Conservation (phyloP, 1,139 yeast species). For the Protomyces macrosporus region DNA sequence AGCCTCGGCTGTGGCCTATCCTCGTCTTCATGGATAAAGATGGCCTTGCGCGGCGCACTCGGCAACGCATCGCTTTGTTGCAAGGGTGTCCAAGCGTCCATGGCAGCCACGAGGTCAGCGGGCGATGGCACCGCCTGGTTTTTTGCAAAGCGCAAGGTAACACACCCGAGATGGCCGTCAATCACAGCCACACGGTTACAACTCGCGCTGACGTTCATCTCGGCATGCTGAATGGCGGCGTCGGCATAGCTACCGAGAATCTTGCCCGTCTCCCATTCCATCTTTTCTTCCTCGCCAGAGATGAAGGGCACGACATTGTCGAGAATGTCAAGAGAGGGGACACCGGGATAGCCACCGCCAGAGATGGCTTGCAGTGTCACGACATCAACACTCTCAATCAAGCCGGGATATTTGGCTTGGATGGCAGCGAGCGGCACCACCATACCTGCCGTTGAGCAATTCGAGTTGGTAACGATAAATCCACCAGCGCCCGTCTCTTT, state of each 20-base stretch:
- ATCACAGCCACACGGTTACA: conserved; percentile 96
- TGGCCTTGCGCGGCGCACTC: conserved; percentile 89
- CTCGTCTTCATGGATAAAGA: conserved; percentile 81
- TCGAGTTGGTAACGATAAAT: conserved; percentile 86
- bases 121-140: conserved; percentile 59
- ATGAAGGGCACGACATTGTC: conserved; percentile 94
- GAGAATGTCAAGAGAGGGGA: conserved; percentile 85
- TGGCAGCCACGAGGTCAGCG: conserved; percentile 66
- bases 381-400: conserved; percentile 69
- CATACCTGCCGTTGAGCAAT: conserved; percentile 96
- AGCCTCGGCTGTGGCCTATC: conserved; percentile 98
- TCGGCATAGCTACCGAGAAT: conserved; percentile 65
- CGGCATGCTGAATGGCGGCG: conserved; percentile 60
- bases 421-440: conserved; percentile 95
- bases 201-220: conserved; percentile 71
- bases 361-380: conserved; percentile 96
- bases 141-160: conserved; percentile 73
- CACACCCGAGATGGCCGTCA: conserved; percentile 97
- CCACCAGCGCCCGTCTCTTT: conserved; percentile 57
- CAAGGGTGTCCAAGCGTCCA: conserved; percentile 76
- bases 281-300: conserved; percentile 95
- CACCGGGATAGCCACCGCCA: conserved; percentile 99
- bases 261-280: conserved; percentile 97
- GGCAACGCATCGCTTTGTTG: conserved; percentile 71
- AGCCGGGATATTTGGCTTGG: conserved; percentile 79